Percentiles rank a stretch among this genome's conserved stretches.
phyloP scores from a whole-genome alignment of 2,329 filamentous ascomycete genomes.

The Fusarium nodosum region DNA sequence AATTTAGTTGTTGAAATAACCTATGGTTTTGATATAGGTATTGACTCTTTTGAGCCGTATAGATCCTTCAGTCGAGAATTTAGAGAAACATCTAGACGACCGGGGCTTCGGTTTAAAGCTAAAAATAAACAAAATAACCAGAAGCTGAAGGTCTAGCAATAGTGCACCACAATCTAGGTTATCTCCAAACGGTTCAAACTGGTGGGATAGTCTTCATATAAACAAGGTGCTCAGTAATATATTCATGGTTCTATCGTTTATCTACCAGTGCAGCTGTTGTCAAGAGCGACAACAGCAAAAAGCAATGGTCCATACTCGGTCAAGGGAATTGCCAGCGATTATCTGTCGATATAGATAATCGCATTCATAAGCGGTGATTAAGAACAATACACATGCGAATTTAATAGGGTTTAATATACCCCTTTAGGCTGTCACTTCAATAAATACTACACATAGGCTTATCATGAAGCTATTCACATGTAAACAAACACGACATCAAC shows the following conservation, averaged over 20 bases:
- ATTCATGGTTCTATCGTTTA: neutral
- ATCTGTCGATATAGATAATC: neutral
- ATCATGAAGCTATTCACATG: neutral
- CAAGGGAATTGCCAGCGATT: neutral
- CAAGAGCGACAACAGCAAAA: neutral
- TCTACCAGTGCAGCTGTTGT: neutral
- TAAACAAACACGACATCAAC: neutral
- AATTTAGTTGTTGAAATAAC: too few species aligned
- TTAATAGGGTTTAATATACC: neutral
- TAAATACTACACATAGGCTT: neutral
- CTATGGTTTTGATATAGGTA: too few species aligned
- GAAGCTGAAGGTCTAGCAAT: neutral
- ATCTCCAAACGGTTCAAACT: neutral
- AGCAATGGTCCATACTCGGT: neutral
- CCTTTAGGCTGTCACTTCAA: neutral
- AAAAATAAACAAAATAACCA: too few species aligned
- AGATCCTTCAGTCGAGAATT: too few species aligned
- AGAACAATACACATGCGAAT: neutral
- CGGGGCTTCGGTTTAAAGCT: too few species aligned
- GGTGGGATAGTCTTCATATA: neutral
- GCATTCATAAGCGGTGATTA: neutral
- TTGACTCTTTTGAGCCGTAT: too few species aligned
- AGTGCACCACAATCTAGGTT: neutral
- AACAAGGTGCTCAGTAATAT: neutral
- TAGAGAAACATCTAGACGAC: too few species aligned